Base-by-base conservation (phyloP, 257 asterid species). In the Coffea canephora region DNA sequence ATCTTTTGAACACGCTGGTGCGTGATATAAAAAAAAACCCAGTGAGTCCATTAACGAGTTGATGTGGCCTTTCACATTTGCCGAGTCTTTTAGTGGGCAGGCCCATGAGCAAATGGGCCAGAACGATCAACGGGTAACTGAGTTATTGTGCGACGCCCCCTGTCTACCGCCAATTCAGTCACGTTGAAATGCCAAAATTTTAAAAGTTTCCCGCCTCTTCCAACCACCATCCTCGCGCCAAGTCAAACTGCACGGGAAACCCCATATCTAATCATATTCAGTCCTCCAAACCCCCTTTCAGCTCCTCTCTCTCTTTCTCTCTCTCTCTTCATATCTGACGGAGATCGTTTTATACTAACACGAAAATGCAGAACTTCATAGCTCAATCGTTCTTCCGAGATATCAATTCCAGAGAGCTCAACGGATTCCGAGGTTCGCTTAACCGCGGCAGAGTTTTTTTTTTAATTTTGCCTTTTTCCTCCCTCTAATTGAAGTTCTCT, bases 361-460 rank as follows among this genome's bases (percentile, higher is more conserved):
- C 8, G 68, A 74, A 73, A 41, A 93, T 92, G 97, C 90, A 87
- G 80, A 77, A 71, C 21, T 83, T 81, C 71, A 83, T 75, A 78
- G 73, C 82, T 23, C 87, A 80, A 66, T 92, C 98, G 1, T 90
- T 95, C 66, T 91, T 95, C 88, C 88, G 85, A 69, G 99, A 93
- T 75, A 75, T 93, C 79, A 92, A 79, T 79, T 86, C 89, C 57
- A 89, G 99, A 81, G 99, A 95, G 84, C 83, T 95, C 82, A 87
- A 89, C 79, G 98, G 98, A 14, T 95, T 88, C 85, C 83, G 96
- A 90, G 98, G 99, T 94, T 80, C 18, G 19, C 39, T 57, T 70
- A 12, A 50, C 6, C n/a, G 25, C n/a, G n/a, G n/a, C n/a, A n/a
- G n/a, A n/a, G n/a, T n/a, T n/a, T n/a, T n/a, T n/a, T n/a, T n/a